phyloP scores from a whole-genome alignment of 1,139 yeast genomes.

The Candida glucosophila region DNA sequence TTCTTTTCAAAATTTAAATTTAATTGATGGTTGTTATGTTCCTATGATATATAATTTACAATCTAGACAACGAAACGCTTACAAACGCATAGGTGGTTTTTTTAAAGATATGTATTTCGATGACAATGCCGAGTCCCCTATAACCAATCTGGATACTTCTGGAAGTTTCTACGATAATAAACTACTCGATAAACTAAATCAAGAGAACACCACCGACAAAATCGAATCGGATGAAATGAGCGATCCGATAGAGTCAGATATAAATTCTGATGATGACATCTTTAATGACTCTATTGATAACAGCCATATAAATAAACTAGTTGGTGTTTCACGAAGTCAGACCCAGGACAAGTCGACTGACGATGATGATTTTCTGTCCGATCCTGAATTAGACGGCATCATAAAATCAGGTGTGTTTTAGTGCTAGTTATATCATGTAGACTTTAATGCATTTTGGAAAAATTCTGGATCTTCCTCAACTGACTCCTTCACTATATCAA shows the following conservation, averaged over 20 bases:
- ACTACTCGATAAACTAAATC: conserved; percentile 8
- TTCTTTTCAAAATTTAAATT: conserved; percentile 31
- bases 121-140: conserved; percentile 15
- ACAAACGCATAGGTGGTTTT: conserved; percentile 44
- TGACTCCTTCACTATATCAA: conserved; percentile 87
- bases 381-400: conserved; percentile 26
- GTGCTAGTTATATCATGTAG: no score
- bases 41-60: conserved; percentile 40
- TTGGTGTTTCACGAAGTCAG: conserved; percentile 4
- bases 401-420: no score
- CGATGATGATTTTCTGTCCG: conserved; percentile 18
- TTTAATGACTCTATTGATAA: conserved; percentile 13
- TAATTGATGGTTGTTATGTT: conserved; percentile 41
- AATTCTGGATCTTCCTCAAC: conserved; percentile 85
- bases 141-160: conserved; percentile 20
- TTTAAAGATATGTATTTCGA: conserved; percentile 36
- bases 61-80: no score
- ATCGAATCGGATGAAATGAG: conserved; percentile 18
- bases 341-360: no score
- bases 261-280: conserved; percentile 12
- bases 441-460: conserved; percentile 66
- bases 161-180: conserved; percentile 16
- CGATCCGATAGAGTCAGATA: conserved; percentile 23
- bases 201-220: conserved; percentile 2
- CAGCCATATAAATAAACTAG: conserved; percentile 3